Base-by-base conservation (phyloP, 2,329 filamentous ascomycete genomes). In the Cadophora luteo-olivacea region DNA sequence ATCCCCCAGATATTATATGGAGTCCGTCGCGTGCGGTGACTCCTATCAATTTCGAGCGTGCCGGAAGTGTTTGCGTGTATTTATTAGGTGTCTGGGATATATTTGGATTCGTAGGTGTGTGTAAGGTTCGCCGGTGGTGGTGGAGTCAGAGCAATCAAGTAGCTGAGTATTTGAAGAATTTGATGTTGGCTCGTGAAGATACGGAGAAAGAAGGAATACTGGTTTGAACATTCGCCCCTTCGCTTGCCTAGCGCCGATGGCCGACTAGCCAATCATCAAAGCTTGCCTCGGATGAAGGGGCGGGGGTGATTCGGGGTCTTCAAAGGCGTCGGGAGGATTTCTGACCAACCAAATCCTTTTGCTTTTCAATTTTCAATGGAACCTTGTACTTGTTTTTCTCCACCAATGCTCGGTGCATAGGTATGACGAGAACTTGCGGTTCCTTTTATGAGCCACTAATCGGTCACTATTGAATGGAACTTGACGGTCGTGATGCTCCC, bases 1-100 rank as follows among this genome's bases (percentile, higher is more conserved):
- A n/a, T 58, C 29, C 48, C 55, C 33, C 33, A 52, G 32, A 32
- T 48, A 57, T 63, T 64, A 48, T 54, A 58, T 54, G 67, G 57
- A 58, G 4, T 60, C 52, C 12, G 63, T 61, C 67, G 67, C 64
- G 67, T 69, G 64, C 14, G 25, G 32, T 22, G 45, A 45, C 8
- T 51, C 9, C 49, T 41, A 25, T 25, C 32, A 24, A 25, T 25
- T 25, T 64, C 7, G 49, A 54, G 33, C 33, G 61, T 24, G 38
- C 1, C 2, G 32, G 41, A 14, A n/a, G 41, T 41, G 16, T 54
- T 64, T 41, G 29, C n/a, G 52, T 29, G 49, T 64, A 49, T 60
- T 45, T 60, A 38, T 45, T 24, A 25, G 57, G 36, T 25, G n/a
- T 11, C 3, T 25, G 24, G 11, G 14, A 29, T n/a, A 3, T 4